Base-by-base conservation (phyloP, 129 eudicot species). In the Lactuca saligna region DNA sequence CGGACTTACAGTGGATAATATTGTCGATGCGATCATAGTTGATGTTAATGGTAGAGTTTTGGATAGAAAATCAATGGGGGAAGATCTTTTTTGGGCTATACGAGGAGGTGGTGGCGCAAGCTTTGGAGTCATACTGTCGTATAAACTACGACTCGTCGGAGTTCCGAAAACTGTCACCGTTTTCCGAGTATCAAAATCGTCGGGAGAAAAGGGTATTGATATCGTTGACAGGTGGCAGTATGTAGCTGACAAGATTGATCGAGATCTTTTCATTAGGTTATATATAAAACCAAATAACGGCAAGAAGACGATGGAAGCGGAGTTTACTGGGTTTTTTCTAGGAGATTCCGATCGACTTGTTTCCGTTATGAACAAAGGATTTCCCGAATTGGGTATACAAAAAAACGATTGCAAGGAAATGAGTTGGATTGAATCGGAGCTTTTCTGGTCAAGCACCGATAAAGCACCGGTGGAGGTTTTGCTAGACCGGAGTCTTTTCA, bases 71-170 rank as follows among this genome's bases (percentile, higher is more conserved):
- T 51, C 64, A 11, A 78, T 78, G 87, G 87, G 83, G 1, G 86
- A 78, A 59, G 86, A 82, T 77, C 75, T 78, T n/a, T 82, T 78
- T 57, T 82, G 83, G 83, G 87, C 79, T 0, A 75, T 82, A 10
- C 58, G 81, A 55, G 83, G 83, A 3, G 87, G 83, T 0, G 87
- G 87, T 3, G 87, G 83, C 12, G 81, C 81, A 11, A 82, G 76
- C 14, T 82, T 82, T 50, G 78, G 87, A 31, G 87, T 82, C 15
- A 35, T 82, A 4, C 3, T 82, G 0, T 78, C 87, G 17, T 82
- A 74, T 32, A 78, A 70, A 46, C 2, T 82, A 12, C 71, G 56
- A 17, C 83, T 82, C 2, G 78, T 78, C 35, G 35, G 60, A 20
- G 81, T 82, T 37, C 83, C 87, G 4, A 31, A 74, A 66, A 48